phyloP scores from a whole-genome alignment of 2,329 filamentous ascomycete species.

The Sclerotinia sclerotiorum region DNA sequence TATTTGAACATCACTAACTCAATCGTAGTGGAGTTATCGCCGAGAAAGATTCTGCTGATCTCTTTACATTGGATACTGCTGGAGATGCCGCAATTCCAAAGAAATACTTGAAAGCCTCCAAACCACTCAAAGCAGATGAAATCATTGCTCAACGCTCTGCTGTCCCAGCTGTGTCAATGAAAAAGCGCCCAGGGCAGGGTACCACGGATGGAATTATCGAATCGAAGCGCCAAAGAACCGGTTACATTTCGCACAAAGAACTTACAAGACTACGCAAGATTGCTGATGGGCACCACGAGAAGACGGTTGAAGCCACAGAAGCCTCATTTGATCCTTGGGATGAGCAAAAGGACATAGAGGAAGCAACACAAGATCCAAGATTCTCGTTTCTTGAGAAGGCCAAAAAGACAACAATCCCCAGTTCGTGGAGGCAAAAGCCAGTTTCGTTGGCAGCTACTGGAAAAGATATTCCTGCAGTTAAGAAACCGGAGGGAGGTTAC shows the following conservation, averaged over 20 bases:
- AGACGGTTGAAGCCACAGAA: conserved; percentile 51
- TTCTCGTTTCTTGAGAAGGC: conserved; percentile 67
- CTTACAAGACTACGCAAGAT: conserved; percentile 74
- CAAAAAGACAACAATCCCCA: conserved; percentile 68
- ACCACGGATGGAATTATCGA: conserved; percentile 70
- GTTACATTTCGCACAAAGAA: conserved; percentile 84
- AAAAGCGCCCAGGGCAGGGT: conserved; percentile 72
- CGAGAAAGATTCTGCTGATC: conserved; percentile 77
- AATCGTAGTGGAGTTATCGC: conserved; percentile 71
- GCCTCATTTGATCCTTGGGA: conserved; percentile 81
- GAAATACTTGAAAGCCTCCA: conserved; percentile 67
- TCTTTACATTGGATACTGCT: conserved; percentile 79
- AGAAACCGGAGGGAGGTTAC: conserved; percentile 75
- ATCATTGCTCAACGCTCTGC: conserved; percentile 84
- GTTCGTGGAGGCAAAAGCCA: conserved; percentile 72
- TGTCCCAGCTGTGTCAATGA: conserved; percentile 72
- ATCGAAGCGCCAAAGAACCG: conserved; percentile 72
- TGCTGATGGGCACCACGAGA: conserved; percentile 66
- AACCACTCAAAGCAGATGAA: conserved; percentile 84
- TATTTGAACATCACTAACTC: conserved; percentile 23
- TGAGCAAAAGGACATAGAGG: conserved; percentile 47
- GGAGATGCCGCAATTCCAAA: conserved; percentile 67
- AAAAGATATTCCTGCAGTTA: conserved; percentile 75
- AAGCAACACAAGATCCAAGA: conserved; percentile 49
- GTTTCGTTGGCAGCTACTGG: conserved; percentile 81